These are phyloP conservation scores for Aspergillus tubingensis DNA, from an alignment of 2,329 filamentous ascomycete genomes.

Conservation along the genomic window DNA sequence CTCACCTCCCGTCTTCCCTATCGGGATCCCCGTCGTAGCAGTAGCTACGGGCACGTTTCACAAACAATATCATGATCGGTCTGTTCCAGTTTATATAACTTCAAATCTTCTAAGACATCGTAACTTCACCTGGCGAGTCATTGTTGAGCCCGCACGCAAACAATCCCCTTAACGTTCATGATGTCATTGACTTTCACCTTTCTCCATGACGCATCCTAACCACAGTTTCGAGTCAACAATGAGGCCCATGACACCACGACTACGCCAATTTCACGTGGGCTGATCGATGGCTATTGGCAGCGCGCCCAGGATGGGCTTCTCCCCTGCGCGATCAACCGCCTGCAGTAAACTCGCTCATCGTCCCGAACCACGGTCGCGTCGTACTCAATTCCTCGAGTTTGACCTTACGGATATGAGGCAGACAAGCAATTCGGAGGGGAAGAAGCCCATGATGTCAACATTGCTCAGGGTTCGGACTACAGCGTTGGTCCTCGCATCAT, in stretches of 20 bases:
- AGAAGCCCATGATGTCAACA: constrained; percentile 20
- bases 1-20: background rate
- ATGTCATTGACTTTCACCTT: constrained; percentile 12
- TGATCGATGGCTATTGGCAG: background rate
- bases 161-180: background rate
- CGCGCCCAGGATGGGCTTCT: background rate
- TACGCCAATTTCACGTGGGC: constrained; percentile 13
- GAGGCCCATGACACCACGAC: constrained; percentile 22
- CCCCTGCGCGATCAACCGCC: background rate
- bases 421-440: background rate
- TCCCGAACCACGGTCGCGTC: constrained; percentile 12
- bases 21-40: background rate
- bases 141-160: background rate
- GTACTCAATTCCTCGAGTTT: constrained; percentile 8
- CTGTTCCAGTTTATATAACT: background rate
- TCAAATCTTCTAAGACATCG: background rate
- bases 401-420: constrained; percentile 1
- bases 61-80: background rate
- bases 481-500: constrained; percentile 3
- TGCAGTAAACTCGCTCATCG: background rate
- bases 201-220: constrained; percentile 8
- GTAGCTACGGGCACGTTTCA: background rate
- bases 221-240: background rate
- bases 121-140: background rate
- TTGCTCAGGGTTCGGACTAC: constrained; percentile 10